A percentile compares a stretch with the other conserved stretches of the same genome.
These are phyloP conservation scores for Cyberlindnera euphorbiiphila DNA, from an alignment of 805 yeast genomes.

Conservation along the genomic window DNA sequence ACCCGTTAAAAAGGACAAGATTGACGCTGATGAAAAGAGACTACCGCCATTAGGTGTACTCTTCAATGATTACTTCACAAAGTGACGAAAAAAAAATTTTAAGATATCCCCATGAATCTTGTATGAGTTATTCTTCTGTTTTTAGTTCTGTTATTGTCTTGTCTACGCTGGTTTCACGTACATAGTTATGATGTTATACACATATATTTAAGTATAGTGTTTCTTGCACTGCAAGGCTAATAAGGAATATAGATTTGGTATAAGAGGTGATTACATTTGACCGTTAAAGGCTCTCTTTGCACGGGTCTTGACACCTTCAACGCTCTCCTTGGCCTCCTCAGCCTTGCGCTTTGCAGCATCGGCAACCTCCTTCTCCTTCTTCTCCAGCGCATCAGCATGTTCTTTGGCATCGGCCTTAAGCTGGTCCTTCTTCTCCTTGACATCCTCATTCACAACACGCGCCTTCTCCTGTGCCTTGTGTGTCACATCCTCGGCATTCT, in stretches of 20 bases:
- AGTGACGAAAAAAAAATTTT: too few species aligned
- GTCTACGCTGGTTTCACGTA: too few species aligned
- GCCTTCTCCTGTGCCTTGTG: conserved; percentile 7
- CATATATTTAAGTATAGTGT: too few species aligned
- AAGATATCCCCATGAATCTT: too few species aligned
- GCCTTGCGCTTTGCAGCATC: conserved; percentile 14
- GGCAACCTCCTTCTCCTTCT: conserved; percentile 5
- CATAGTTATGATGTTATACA: too few species aligned
- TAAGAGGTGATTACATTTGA: too few species aligned
- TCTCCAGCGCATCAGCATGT: conserved; percentile 1
- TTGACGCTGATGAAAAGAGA: conserved; percentile 2
- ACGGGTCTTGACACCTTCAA: too few species aligned
- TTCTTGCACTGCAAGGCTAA: too few species aligned
- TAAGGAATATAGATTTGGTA: too few species aligned
- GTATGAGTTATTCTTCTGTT: too few species aligned
- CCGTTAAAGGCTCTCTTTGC: too few species aligned
- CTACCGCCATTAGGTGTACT: conserved; percentile 20
- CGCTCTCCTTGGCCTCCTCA: conserved; percentile 8
- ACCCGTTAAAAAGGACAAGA: conserved; percentile 2
- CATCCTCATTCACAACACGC: conserved; percentile 6
- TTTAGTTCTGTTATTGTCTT: too few species aligned
- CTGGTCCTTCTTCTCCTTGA: not conserved
- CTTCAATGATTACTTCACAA: conserved; percentile 22
- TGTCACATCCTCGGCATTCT: conserved; percentile 6
- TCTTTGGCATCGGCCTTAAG: not conserved